A percentile compares a stretch with the other conserved stretches of the same genome.
phyloP scores from a whole-genome alignment of 2,329 filamentous ascomycete species.

The Penicillium aurantiogriseum region DNA sequence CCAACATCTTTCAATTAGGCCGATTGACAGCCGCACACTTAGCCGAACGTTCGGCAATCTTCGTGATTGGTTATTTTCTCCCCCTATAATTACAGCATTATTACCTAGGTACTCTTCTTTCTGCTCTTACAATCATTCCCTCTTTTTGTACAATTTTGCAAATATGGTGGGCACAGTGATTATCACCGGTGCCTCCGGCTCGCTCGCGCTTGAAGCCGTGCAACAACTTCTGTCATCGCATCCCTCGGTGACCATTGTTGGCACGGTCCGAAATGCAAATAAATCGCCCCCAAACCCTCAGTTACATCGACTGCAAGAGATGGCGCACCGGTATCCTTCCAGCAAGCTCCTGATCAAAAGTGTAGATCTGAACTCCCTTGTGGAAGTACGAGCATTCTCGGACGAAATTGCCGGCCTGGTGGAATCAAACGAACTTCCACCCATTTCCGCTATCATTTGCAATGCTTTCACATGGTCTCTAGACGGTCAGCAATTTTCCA shows the following conservation, averaged over 20 bases:
- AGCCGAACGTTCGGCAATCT: background rate
- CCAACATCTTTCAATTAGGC: no score
- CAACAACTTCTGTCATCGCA: conserved; percentile 6
- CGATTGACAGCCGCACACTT: background rate
- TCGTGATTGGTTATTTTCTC: background rate
- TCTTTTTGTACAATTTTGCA: background rate
- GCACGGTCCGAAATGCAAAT: conserved; percentile 3
- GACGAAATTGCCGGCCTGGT: background rate
- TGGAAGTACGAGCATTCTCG: conserved; percentile 4
- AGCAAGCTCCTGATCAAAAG: conserved; percentile 1
- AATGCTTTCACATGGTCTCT: conserved; percentile 15
- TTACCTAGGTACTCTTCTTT: background rate
- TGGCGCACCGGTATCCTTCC: background rate
- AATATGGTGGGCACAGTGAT: conserved; percentile 5
- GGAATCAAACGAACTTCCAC: background rate
- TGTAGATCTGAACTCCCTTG: background rate
- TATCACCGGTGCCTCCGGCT: conserved; percentile 12
- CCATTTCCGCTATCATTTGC: conserved; percentile 10
- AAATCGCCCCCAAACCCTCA: background rate
- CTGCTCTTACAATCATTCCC: background rate
- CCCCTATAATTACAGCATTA: background rate
- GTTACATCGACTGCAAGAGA: background rate
- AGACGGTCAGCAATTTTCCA: conserved; percentile 1
- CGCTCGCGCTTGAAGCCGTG: conserved; percentile 5
- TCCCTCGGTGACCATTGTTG: background rate